Conservation (phyloP, 2,329 filamentous ascomycete genomes). For the Dactylonectria estremocensis region DNA sequence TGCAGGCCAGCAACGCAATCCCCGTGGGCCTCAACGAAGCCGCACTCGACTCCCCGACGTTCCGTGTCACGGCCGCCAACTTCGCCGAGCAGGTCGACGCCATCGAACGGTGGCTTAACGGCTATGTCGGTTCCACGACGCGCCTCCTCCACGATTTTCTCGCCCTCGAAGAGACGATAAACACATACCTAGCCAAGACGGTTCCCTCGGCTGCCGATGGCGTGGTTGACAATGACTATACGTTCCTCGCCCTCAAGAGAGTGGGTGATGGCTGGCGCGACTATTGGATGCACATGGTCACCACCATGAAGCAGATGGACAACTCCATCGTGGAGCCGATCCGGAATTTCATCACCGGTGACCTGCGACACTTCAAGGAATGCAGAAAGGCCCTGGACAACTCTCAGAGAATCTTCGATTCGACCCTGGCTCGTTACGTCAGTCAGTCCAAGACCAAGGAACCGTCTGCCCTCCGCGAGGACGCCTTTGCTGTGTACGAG, state of each 20-base stretch:
- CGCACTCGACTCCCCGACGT: slow-evolving; percentile 95
- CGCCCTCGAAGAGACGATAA: slow-evolving; percentile 84
- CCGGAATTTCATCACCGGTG: slow-evolving; percentile 81
- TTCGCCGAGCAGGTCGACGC: slow-evolving; percentile 93
- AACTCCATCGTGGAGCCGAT: slow-evolving; percentile 85
- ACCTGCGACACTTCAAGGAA: slow-evolving; percentile 90
- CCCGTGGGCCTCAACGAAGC: slow-evolving; percentile 95
- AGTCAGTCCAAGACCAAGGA: slow-evolving; percentile 94
- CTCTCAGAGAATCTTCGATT: slow-evolving; percentile 88
- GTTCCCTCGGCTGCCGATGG: slow-evolving; percentile 86
- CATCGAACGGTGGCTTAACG: slow-evolving; percentile 91
- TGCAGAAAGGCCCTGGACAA: slow-evolving; percentile 81
- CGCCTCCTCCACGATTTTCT: slow-evolving; percentile 75
- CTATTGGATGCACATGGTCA: slow-evolving; percentile 85
- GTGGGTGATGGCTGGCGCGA: slow-evolving; percentile 90
- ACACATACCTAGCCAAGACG: slow-evolving; percentile 81
- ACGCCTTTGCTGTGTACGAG: slow-evolving; percentile 96
- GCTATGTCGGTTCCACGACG: slow-evolving; percentile 67
- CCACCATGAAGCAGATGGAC: slow-evolving; percentile 84
- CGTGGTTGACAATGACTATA: slow-evolving; percentile 95
- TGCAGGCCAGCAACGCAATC: slow-evolving; percentile 53
- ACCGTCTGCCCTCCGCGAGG: slow-evolving; percentile 89
- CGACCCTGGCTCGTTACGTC: slow-evolving; percentile 84
- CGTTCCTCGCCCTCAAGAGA: slow-evolving; percentile 86
- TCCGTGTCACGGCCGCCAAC: slow-evolving; percentile 88